phyloP scores from a whole-genome alignment of 306 rosid genomes.

The Cucurbita ficifolia region DNA sequence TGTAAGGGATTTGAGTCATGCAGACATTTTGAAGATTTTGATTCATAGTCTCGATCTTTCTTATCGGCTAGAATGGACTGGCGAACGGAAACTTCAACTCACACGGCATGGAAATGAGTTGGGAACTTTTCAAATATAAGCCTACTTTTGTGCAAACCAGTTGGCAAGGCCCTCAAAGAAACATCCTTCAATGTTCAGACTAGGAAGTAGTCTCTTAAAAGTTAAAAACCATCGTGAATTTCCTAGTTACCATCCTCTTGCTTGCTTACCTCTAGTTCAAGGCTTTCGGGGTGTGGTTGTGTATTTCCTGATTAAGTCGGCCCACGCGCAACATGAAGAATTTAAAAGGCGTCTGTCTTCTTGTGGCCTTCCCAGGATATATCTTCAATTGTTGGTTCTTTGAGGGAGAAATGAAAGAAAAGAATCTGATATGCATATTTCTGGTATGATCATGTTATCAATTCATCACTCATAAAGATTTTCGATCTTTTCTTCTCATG shows the following conservation, averaged over 20 bases:
- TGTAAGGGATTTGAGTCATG: conserved; percentile 37
- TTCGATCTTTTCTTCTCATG: background rate
- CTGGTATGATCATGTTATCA: background rate
- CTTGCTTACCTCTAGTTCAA: background rate
- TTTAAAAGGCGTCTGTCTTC: background rate
- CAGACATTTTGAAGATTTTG: conserved; percentile 51
- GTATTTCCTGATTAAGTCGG: background rate
- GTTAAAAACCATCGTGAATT: background rate
- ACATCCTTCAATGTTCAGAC: background rate
- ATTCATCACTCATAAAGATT: background rate
- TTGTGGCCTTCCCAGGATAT: background rate
- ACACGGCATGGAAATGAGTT: conserved; percentile 56
- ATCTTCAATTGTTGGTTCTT: background rate
- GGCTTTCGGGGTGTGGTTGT: background rate
- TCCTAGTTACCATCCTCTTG: background rate
- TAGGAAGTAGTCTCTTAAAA: background rate
- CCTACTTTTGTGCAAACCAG: background rate
- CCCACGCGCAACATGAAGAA: background rate
- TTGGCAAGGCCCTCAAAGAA: background rate
- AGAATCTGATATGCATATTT: background rate
- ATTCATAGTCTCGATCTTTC: conserved; percentile 81
- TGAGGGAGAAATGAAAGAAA: background rate
- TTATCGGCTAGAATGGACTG: conserved; percentile 64
- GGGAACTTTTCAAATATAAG: conserved; percentile 37
- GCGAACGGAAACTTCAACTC: conserved; percentile 53